Percentiles rank a stretch among this genome's conserved stretches.
Conservation (phyloP, 2,329 filamentous ascomycete genomes). For the Akanthomyces lecanii region DNA sequence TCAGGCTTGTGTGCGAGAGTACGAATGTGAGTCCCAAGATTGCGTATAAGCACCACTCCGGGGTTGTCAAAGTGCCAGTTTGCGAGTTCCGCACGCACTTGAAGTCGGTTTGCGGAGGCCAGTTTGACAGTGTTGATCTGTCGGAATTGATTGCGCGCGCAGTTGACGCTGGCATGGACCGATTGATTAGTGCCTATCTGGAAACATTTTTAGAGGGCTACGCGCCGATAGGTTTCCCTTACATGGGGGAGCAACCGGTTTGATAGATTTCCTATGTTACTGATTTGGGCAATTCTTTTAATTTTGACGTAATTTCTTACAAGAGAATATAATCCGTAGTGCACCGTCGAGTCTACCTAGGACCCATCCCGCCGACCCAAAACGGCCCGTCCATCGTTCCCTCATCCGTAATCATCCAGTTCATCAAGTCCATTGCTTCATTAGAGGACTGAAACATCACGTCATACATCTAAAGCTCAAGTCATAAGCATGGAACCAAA, state of each 20-base stretch:
- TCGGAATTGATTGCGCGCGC: slow-evolving; percentile 16
- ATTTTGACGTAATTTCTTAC: no score
- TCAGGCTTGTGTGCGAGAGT: not conserved
- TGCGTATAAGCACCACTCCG: slow-evolving; percentile 16
- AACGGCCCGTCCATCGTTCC: not conserved
- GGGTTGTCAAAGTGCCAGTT: slow-evolving; percentile 18
- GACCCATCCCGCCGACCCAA: not conserved
- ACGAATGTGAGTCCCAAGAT: not conserved
- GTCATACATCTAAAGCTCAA: not conserved
- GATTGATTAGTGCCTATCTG: slow-evolving; percentile 20
- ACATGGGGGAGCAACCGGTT: slow-evolving; percentile 16
- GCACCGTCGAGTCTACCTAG: not conserved
- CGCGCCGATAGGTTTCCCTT: slow-evolving; percentile 18
- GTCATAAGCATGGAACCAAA: not conserved
- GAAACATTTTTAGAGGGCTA: slow-evolving; percentile 19
- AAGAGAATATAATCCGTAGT: no score
- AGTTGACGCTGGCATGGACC: slow-evolving; percentile 18
- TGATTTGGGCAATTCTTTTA: not conserved
- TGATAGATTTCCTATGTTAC: not conserved
- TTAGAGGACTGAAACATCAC: not conserved
- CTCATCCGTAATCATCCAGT: slow-evolving; percentile 7
- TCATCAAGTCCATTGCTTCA: not conserved
- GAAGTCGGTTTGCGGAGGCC: slow-evolving; percentile 16
- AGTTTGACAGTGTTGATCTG: slow-evolving; percentile 17
- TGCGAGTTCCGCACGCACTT: slow-evolving; percentile 18